phyloP scores from a whole-genome alignment of 345 rosid species.

The Arabidopsis thaliana region TAIR10.1 NC_003076.8:23158001-23158500 shows the following conservation, averaged over 20 bases:
- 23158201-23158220: slow-evolving; percentile 52
- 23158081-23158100: slow-evolving; percentile 15
- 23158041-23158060: slow-evolving; percentile 29
- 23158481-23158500: background rate
- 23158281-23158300: slow-evolving; percentile 11
- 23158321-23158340: slow-evolving; percentile 98
- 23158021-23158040: slow-evolving; percentile 52
- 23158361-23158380: slow-evolving; percentile 83
- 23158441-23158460: slow-evolving; percentile 9
- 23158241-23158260: slow-evolving; percentile 16
- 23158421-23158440: slow-evolving; percentile 2
- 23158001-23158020: slow-evolving; percentile 93
- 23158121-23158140: slow-evolving; percentile 13
- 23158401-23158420: slow-evolving; percentile 49
- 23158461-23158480: background rate
- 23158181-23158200: slow-evolving; percentile 84
- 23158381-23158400: slow-evolving; percentile 85
- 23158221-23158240: slow-evolving; percentile 14
- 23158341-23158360: slow-evolving; percentile 85
- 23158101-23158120: slow-evolving; percentile 1
- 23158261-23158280: slow-evolving; percentile 19
- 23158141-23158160: slow-evolving; percentile 77
- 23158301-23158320: slow-evolving; percentile 95
- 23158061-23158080: slow-evolving; percentile 7
- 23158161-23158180: slow-evolving; percentile 94